These are phyloP conservation scores for Aspergillus oerlinghausenensis DNA, from an alignment of 2,329 filamentous ascomycete genomes.

Conservation along the genomic window DNA sequence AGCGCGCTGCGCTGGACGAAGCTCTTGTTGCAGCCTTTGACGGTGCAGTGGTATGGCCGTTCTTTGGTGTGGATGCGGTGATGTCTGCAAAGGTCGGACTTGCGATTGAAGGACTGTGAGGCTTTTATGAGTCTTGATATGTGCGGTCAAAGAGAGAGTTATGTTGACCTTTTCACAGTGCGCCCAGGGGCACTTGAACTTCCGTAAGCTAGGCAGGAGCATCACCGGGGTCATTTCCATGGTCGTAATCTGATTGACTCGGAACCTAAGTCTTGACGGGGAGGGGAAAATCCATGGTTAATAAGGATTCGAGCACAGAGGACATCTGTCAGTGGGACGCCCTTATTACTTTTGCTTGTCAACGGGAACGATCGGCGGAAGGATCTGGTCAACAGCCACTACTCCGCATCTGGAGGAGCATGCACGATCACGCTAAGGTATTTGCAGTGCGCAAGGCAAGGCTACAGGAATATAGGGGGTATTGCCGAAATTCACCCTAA, in stretches of 20 bases:
- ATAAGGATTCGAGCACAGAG: neutral
- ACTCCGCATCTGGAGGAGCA: neutral
- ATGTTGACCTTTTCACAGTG: neutral
- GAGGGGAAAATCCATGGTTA: neutral
- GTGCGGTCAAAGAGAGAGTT: neutral
- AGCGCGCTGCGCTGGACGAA: constrained; percentile 47
- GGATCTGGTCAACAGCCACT: neutral
- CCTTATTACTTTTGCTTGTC: neutral
- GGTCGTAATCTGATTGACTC: neutral
- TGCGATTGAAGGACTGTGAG: constrained; percentile 44
- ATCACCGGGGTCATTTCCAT: neutral
- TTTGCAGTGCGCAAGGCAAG: neutral
- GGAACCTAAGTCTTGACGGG: neutral
- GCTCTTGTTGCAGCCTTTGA: constrained; percentile 43
- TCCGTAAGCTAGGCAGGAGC: neutral
- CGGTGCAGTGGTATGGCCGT: constrained; percentile 43
- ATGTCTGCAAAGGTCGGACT: constrained; percentile 45
- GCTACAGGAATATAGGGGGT: neutral
- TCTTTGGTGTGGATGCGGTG: constrained; percentile 47
- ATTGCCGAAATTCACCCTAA: neutral
- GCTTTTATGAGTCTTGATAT: neutral
- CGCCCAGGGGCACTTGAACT: neutral
- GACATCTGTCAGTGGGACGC: neutral
- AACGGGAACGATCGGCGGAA: neutral
- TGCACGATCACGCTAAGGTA: neutral